phyloP scores from a whole-genome alignment of 2,329 filamentous ascomycete species.

The Dactylonectria macrodidyma region DNA sequence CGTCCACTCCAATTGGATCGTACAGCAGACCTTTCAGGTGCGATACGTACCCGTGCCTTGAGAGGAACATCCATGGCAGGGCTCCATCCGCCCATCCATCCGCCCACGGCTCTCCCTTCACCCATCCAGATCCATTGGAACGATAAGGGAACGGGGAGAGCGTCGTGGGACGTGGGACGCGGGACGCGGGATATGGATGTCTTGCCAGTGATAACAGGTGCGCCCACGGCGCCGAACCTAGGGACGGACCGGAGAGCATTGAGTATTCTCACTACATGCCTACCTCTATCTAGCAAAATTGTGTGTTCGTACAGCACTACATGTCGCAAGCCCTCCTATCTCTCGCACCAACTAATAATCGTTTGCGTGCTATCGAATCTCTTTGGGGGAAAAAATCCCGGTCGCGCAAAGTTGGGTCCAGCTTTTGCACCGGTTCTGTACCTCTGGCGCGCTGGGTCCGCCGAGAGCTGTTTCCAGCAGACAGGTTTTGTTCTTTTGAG shows the following conservation, averaged over 20 bases:
- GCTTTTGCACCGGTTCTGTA: neutral
- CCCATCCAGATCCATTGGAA: constrained; percentile 14
- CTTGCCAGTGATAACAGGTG: neutral
- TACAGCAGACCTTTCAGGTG: neutral
- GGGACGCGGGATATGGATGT: constrained; percentile 15
- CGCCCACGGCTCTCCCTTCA: constrained; percentile 19
- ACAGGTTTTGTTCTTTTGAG: neutral
- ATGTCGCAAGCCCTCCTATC: neutral
- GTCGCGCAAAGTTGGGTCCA: neutral
- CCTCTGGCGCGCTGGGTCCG: neutral
- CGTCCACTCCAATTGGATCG: constrained; percentile 3
- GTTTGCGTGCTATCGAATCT: neutral
- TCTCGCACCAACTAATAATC: neutral
- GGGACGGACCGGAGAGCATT: neutral
- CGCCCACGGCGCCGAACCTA: neutral
- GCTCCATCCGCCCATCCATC: constrained; percentile 8
- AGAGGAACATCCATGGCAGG: neutral
- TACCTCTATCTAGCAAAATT: no score
- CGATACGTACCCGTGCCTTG: neutral
- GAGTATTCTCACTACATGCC: no score
- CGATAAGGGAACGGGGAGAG: constrained; percentile 7
- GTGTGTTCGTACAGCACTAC: neutral
- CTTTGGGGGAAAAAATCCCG: neutral
- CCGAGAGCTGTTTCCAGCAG: neutral
- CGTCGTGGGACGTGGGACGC: constrained; percentile 17